A percentile compares a stretch with the other conserved stretches of the same genome.
phyloP scores from a whole-genome alignment of 768 basidiomycete species.

The Exidia glandulosa region DNA sequence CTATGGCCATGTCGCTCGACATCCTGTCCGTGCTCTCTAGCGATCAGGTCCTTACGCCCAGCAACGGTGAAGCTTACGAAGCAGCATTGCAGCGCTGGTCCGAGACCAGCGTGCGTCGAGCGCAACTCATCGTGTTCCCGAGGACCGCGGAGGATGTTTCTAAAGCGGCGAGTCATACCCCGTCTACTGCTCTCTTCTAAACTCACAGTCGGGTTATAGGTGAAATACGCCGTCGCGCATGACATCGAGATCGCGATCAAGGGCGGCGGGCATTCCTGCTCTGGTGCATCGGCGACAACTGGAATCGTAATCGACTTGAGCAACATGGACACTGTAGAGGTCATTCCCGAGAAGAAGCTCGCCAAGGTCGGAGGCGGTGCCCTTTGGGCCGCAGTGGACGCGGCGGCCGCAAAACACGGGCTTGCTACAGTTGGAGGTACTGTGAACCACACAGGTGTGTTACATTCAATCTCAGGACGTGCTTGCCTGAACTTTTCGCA shows the following conservation, averaged over 20 bases:
- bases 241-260: slow-evolving; percentile 3
- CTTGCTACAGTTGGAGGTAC: slow-evolving; percentile 7
- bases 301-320: slow-evolving; percentile 6
- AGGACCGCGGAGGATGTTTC: slow-evolving; percentile 13
- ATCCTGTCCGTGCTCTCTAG: background rate
- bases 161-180: slow-evolving; percentile 6
- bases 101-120: background rate
- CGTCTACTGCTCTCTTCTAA: no score
- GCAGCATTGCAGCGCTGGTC: background rate
- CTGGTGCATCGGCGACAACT: slow-evolving; percentile 1
- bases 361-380: slow-evolving; percentile 6
- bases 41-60: background rate
- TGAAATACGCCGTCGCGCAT: background rate
- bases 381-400: slow-evolving; percentile 5
- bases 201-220: no score
- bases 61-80: background rate
- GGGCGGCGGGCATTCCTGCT: slow-evolving; percentile 7
- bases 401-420: slow-evolving; percentile 5
- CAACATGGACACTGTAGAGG: background rate
- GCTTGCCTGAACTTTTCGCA: no score
- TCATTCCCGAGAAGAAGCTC: background rate
- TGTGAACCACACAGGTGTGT: slow-evolving; percentile 7
- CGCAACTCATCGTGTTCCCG: slow-evolving; percentile 5
- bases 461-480: no score
- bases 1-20: background rate